Evolutionary conservation across 148 eudicot genomes (phyloP), one percentile per base, ranked within the genome.

Genomic region (Diospyros kaki): DNA sequence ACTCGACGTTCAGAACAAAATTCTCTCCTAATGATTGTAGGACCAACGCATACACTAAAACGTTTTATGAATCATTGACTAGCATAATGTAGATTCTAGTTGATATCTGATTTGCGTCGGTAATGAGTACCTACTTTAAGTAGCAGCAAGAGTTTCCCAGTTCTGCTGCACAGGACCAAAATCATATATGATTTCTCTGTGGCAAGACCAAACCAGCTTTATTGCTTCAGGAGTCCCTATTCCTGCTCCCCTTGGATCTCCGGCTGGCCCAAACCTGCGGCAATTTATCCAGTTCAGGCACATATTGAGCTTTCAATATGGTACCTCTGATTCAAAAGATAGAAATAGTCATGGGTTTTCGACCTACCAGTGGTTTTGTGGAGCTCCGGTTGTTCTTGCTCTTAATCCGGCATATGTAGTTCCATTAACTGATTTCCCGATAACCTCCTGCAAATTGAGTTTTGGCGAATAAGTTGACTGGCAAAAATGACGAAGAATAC

Each of bases 371-470:
- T 96, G 99, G 81, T 96, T 96, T 81, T 96, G 99, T 44, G 99
- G 99, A 74, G 99, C 99, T 64, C 99, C 98, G 0, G 99, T 93
- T 63, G 99, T 96, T 86, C 99, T 91, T 80, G 99, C 99, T 83
- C 99, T 86, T 62, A 93, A 64, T 43, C 98, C 99, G 68, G 91
- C 98, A 64, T 93, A 96, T 48, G 99, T 96, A 53, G 99, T 96
- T 70, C 99, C 99, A 68, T 96, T 96, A 18, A 96, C 99, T 7
- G 99, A 40, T 9, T 87, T 89, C 42, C 99, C 98, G 66, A 96
- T 79, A 55, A 96, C 89, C 74, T 93, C 87, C 99, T 93, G 94
- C 76, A 85, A 75, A 68, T 50, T n/a, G 46, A 51, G 46, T 68
- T 58, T 38, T 18, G 17, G 15, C 28, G 9, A 28, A 28, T 39